A percentile compares a stretch with the other conserved stretches of the same genome.
Evolutionary conservation across 495 filamentous ascomycete genomes (phyloP).

Genomic region (Penicillium malachiteum): DNA sequence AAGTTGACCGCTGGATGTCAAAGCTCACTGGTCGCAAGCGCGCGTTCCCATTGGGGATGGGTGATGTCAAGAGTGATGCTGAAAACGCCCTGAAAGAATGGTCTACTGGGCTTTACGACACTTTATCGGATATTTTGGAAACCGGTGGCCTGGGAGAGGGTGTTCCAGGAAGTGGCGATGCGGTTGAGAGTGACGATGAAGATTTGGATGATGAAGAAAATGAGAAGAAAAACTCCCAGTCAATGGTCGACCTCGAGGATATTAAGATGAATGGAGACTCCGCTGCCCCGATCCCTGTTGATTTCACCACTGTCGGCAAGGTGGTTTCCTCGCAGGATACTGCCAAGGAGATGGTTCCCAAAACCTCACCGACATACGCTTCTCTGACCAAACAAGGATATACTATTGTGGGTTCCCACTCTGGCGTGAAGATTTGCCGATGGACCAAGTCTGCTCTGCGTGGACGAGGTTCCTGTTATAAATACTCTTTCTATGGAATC

Average conservation of each 20-base stretch:
- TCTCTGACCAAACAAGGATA: constrained; percentile 96
- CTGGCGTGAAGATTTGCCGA: constrained; percentile 94
- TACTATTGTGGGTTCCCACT: constrained; percentile 90
- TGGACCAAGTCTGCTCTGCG: constrained; percentile 99
- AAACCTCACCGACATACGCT: constrained; percentile 79
- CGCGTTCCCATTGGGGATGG: constrained; percentile 83
- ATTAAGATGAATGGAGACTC: constrained; percentile 58
- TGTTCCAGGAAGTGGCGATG: constrained; percentile 75
- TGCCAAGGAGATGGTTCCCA: constrained; percentile 89
- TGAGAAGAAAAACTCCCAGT: constrained; percentile 45
- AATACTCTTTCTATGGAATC: constrained; percentile 95
- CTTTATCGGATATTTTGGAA: constrained; percentile 58
- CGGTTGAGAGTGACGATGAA: constrained; percentile 80
- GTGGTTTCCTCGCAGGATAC: constrained; percentile 33
- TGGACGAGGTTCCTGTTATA: constrained; percentile 93
- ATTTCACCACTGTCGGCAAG: constrained; percentile 74
- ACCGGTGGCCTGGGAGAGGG: constrained; percentile 75
- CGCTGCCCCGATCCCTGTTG: constrained; percentile 66
- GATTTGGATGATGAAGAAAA: constrained; percentile 47
- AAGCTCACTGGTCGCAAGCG: constrained; percentile 78
- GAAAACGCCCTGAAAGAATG: constrained; percentile 68
- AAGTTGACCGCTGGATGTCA: constrained; percentile 93
- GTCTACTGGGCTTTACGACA: constrained; percentile 70
- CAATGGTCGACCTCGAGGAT: constrained; percentile 80
- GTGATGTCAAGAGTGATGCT: constrained; percentile 75